Base-by-base conservation (phyloP, 495 filamentous ascomycete species). In the Talaromyces wortmannii region DNA sequence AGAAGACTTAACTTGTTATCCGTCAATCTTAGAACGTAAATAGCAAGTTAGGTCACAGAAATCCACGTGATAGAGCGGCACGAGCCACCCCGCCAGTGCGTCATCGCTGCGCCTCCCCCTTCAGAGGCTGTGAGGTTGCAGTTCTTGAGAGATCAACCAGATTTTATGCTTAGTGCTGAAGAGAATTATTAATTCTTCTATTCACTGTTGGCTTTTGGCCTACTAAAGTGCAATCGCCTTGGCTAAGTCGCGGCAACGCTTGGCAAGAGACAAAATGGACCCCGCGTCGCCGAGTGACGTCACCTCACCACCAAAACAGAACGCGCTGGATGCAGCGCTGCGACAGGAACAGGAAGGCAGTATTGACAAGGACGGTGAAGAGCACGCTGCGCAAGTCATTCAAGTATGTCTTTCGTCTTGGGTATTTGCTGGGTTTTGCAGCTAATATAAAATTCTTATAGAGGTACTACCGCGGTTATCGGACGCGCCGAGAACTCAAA, bases 381-480 rank as follows among this genome's bases (percentile, higher is more conserved):
- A 67, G 36, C 45, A 66, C 43, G 83, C 83, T 2, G 83, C 81
- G 16, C 67, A 73, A 36, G 62, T 77, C 46, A 84, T 86, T 56
- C 71, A 74, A 68, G 71, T 72, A 66, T 56, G 52, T 23, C 13
- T 23, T 23, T n/a, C n/a, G n/a, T n/a, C n/a, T n/a, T n/a, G n/a
- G n/a, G n/a, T n/a, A n/a, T n/a, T n/a, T n/a, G n/a, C n/a, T n/a
- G n/a, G n/a, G n/a, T n/a, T n/a, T n/a, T n/a, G n/a, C n/a, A n/a
- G n/a, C n/a, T n/a, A n/a, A n/a, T n/a, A n/a, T n/a, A n/a, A n/a
- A n/a, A n/a, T 23, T 23, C 23, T 23, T 3, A n/a, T 77, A 92
- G 75, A 77, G 85, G 44, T 79, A 78, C 4, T 91, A 89, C 63
- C 77, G 88, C 33, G 88, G 88, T 5, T 84, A 91, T 65, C 78